Conservation (phyloP, 2,329 filamentous ascomycete genomes). For the Aspergillus pseudoviridinutans region DNA sequence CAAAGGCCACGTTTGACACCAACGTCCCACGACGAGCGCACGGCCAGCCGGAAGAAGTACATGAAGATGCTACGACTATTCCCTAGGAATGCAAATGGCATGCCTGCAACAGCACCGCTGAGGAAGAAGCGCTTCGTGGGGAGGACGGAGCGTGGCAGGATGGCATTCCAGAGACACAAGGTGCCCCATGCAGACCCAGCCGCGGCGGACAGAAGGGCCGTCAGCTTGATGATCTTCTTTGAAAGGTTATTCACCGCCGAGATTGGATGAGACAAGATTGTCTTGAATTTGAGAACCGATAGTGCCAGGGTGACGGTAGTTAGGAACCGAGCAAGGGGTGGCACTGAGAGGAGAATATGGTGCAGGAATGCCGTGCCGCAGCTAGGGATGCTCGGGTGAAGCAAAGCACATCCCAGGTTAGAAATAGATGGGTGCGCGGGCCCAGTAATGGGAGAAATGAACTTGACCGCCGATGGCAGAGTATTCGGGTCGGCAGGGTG, state of each 20-base stretch:
- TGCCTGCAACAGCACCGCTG: constrained; percentile 76
- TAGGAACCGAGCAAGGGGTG: constrained; percentile 66
- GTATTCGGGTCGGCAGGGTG: constrained; percentile 64
- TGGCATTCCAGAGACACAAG: constrained; percentile 81
- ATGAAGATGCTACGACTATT: constrained; percentile 63
- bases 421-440: constrained; percentile 83
- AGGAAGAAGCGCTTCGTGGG: constrained; percentile 86
- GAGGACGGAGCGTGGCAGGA: constrained; percentile 69
- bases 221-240: constrained; percentile 66
- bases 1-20: constrained; percentile 89
- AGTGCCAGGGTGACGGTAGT: constrained; percentile 65
- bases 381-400: constrained; percentile 84
- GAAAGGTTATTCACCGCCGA: constrained; percentile 63
- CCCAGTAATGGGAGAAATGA: constrained; percentile 73
- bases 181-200: constrained; percentile 84
- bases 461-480: constrained; percentile 60
- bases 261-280: constrained; percentile 66
- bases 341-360: constrained; percentile 82
- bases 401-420: constrained; percentile 79
- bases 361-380: constrained; percentile 83
- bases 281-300: constrained; percentile 64
- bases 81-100: constrained; percentile 70
- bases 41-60: constrained; percentile 70
- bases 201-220: constrained; percentile 74
- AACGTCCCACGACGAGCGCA: constrained; percentile 87